Evolutionary conservation across 2,329 filamentous ascomycete genomes (phyloP).

Genomic region (Alternaria alternata): DNA sequence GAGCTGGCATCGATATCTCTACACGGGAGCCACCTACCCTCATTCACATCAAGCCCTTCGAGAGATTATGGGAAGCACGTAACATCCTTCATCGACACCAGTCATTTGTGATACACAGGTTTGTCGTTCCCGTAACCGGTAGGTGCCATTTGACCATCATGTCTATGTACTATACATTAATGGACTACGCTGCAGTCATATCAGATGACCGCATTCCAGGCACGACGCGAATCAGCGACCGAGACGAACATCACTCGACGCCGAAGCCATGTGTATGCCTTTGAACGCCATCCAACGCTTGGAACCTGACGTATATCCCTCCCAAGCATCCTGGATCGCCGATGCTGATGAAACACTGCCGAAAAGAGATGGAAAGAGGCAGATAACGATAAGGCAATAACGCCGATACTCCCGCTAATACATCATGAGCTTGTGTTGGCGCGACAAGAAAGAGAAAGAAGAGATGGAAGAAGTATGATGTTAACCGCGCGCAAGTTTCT

Average conservation of each 20-base stretch:
- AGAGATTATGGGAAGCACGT: constrained; percentile 3
- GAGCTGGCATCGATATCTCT: constrained; percentile 24
- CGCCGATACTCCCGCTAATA: constrained; percentile 11
- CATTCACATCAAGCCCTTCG: constrained; percentile 16
- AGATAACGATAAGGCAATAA: constrained; percentile 5
- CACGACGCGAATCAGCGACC: constrained; percentile 7
- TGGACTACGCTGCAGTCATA: constrained; percentile 22
- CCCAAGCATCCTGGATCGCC: constrained; percentile 25
- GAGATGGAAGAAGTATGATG: constrained; percentile 10
- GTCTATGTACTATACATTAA: constrained; percentile 44
- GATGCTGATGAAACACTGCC: constrained; percentile 25
- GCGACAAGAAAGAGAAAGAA: constrained; percentile 11
- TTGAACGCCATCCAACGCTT: constrained; percentile 19
- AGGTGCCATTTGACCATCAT: constrained; percentile 18
- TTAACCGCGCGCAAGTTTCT: constrained; percentile 52
- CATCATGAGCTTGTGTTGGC: constrained; percentile 8
- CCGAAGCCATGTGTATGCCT: constrained; percentile 5
- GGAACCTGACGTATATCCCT: constrained; percentile 4
- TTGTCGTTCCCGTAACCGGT: constrained; percentile 9
- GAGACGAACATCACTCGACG: constrained; percentile 16
- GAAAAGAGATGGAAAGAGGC: constrained; percentile 24
- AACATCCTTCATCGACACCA: constrained; percentile 21
- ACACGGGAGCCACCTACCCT: constrained; percentile 20
- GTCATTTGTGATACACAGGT: constrained; percentile 10
- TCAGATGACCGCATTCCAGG: constrained; percentile 8